Base-by-base conservation (phyloP, 208 protist species). In the Crithidia bombi region DNA sequence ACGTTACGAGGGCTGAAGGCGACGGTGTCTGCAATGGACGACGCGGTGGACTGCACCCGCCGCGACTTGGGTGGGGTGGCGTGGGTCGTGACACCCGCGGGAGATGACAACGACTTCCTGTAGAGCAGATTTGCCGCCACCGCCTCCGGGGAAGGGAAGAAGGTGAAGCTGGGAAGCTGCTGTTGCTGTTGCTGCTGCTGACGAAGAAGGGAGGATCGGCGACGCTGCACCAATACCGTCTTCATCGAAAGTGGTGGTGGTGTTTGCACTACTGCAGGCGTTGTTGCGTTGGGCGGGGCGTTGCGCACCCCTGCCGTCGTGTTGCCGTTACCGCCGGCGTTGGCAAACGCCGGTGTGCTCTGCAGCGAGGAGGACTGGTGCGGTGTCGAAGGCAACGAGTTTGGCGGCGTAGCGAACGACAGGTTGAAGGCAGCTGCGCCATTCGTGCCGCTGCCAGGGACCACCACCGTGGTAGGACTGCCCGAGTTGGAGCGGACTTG, bases 101-200 rank as follows among this genome's bases (percentile, higher is more conserved):
- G n/a, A n/a, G n/a, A n/a, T n/a, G 5, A 30, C 15, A 21, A 30
- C 46, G 19, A 7, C 35, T 56, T 54, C n/a, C 56, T 33, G 21
- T 43, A 55, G 0, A 66, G 5, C 0, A 66, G 0, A 19, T 32
- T 36, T 0, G 61, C 61, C 12, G 61, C 61, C 6, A 66, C 33
- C 0, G 61, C 61, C 35, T 46, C 61, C 12, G 61, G 61, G 0
- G 61, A 54, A 9, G 46, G 61, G 46, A 66, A 66, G 15, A 66
- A 56, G 23, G 33, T 35, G 64, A 51, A 28, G 51, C 19, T 25
- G 14, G 43, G 61, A 32, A 35, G 44, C 35, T 66, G 61, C 33
- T 49, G 65, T 30, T 55, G 65, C 1, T 63, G 54, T 21, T 54
- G 54, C 43, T 70, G 64, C 36, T 59, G 65, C 19, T 63, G 44